Evolutionary conservation across 2,329 filamentous ascomycete species (phyloP), one percentile per base, ranked within the genome.

Genomic region (Colletotrichum higginsianum): DNA sequence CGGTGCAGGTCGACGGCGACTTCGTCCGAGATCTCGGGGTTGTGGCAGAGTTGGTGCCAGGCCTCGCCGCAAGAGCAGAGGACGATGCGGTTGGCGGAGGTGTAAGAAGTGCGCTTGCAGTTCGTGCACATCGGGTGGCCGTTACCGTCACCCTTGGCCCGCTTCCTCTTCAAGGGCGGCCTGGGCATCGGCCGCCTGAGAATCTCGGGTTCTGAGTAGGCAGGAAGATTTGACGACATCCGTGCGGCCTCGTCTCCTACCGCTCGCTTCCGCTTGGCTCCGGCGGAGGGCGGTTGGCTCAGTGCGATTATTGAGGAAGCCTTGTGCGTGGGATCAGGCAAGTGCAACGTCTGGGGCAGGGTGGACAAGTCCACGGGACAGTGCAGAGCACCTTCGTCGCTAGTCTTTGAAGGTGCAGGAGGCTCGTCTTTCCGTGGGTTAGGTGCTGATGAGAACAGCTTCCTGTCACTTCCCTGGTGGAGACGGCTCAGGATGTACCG

Each of bases 401-500:
- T 67, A 21, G 60, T 56, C 44, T 26, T 42, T 42, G 50, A 60
- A 9, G 62, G 21, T 8, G 46, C 6, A 7, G 58, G 53, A 0
- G 50, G 30, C 2, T 46, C 26, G 15, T 53, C 47, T 11, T 52
- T n/a, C 4, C 40, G 21, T 40, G 67, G 35, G 26, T 16, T 13
- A 0, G n/a, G 40, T 23, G 55, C 65, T 26, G 58, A 50, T 16
- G 40, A 57, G 15, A 49, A 49, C 1, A 44, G 50, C 26, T 80
- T 18, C 21, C 44, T 46, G 8, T 55, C 53, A 12, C 18, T 55
- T 16, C 30, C 61, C 9, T 35, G 61, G 6, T 76, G 76, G 6
- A 81, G 75, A 23, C 78, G 78, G 23, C 73, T 72, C 42, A 82
- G 61, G 46, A 82, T 80, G 63, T 76, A 66, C 9, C 74, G 71